Conservation (phyloP, 2,329 filamentous ascomycete species). For the Fusarium sp. region DNA sequence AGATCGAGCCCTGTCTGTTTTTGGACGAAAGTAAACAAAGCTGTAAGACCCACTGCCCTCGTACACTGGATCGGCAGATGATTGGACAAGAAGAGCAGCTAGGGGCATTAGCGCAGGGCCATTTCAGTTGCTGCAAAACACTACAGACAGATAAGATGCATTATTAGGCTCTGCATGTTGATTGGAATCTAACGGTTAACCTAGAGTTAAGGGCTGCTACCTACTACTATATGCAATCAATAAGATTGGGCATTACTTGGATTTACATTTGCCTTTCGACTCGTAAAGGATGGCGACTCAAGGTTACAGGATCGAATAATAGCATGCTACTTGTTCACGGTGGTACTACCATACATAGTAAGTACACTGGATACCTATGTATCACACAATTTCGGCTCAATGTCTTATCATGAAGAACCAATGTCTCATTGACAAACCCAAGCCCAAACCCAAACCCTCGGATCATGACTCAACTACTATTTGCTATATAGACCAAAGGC, state of each 20-base stretch:
- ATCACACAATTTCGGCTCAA: background rate
- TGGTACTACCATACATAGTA: no score
- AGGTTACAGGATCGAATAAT: no score
- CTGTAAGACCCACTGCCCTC: conserved; percentile 23
- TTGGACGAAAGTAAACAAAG: conserved; percentile 51
- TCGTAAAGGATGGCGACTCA: no score
- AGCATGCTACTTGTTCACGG: no score
- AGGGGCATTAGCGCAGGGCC: conserved; percentile 10
- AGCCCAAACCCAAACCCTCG: background rate
- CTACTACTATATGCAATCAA: background rate
- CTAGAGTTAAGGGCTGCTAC: background rate
- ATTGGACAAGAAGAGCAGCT: conserved; percentile 3
- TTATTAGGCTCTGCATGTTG: conserved; percentile 3
- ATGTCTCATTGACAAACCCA: background rate
- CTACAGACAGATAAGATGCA: conserved; percentile 16
- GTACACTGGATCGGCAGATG: conserved; percentile 4
- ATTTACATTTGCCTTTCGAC: no score
- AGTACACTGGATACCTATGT: background rate
- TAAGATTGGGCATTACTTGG: no score
- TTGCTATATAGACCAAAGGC: no score
- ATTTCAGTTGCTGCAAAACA: conserved; percentile 19
- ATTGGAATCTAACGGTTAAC: conserved; percentile 9
- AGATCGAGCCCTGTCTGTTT: conserved; percentile 42
- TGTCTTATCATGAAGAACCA: background rate
- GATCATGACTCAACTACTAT: background rate